Base-by-base conservation (phyloP, 345 rosid species). In the Camelina laxa region DNA sequence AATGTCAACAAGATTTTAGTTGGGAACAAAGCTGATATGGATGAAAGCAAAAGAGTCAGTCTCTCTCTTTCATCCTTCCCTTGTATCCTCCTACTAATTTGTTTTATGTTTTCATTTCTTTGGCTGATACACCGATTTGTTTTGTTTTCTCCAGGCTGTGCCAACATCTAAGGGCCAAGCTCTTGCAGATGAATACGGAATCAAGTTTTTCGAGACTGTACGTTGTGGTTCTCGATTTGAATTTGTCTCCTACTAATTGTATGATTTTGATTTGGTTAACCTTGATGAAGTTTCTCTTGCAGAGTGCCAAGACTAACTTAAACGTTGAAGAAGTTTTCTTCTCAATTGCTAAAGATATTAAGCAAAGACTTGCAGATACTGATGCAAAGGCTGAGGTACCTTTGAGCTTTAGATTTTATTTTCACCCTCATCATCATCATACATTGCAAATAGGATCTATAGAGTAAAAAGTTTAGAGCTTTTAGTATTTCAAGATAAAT, bases 1-100 rank as follows among this genome's bases (percentile, higher is more conserved):
- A 95, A 89, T 80, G 99, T 95, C 48, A 95, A 90, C 93, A 95
- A 95, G 89, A 87, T 92, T 77, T 80, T 95, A 75, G 96, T 95
- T 44, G 99, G 99, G 58, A 95, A 95, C 87, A 95, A 95, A 84
- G 99, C 99, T 44, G 99, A 95, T 70, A 95, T 95, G 97, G 99
- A 95, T 72, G 99, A 95, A 83, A 92, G 96, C 91, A 95, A 95
- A 86, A 86, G 98, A 93, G 99, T 95, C 59, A 93, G 99, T 95
- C 59, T 79, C 80, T 78, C 27, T 47, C 60, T 60, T 44, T 45
- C 36, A 47, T 51, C 64, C 72, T 60, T 54, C 67, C 27, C 24
- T 15, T 41, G 50, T 47, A 77, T 51, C 38, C 14, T 50, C 11
- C 39, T 69, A 39, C 59, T 15, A 65, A 2, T 38, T 17, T 19